These are phyloP conservation scores for Diplocarpon rosae DNA, from an alignment of 2,329 filamentous ascomycete species.

Conservation along the genomic window DNA sequence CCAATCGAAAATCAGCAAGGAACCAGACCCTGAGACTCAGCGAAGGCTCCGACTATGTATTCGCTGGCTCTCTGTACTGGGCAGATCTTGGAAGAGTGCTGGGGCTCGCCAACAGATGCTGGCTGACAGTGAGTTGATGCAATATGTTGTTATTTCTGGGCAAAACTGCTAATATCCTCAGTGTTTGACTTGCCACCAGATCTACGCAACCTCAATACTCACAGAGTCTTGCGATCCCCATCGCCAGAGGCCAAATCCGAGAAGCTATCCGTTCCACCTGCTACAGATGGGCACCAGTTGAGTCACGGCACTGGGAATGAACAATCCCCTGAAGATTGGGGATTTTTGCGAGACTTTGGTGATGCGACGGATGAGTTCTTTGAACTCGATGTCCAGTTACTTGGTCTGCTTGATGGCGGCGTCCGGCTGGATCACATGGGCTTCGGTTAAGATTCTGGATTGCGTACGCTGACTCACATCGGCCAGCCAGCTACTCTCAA, in stretches of 20 bases:
- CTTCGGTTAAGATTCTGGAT: not conserved
- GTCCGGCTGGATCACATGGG: not conserved
- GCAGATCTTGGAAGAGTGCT: constrained; percentile 25
- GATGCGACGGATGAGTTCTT: constrained; percentile 25
- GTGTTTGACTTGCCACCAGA: constrained; percentile 16
- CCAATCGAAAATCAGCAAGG: constrained; percentile 14
- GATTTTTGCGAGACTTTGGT: constrained; percentile 23
- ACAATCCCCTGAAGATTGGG: constrained; percentile 19
- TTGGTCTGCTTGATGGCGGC: constrained; percentile 19
- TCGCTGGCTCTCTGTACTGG: constrained; percentile 24
- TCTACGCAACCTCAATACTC: constrained; percentile 6
- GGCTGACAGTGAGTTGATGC: constrained; percentile 19
- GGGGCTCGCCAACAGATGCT: constrained; percentile 23
- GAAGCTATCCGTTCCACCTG: not conserved
- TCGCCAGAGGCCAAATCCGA: not conserved
- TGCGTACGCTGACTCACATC: too few species aligned
- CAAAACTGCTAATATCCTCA: not conserved
- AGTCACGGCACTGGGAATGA: constrained; percentile 1
- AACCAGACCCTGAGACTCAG: constrained; percentile 11
- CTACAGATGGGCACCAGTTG: not conserved
- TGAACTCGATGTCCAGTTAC: constrained; percentile 22
- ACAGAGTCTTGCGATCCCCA: not conserved
- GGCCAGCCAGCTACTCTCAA: too few species aligned
- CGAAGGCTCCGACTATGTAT: constrained; percentile 22
- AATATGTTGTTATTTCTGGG: not conserved